Evolutionary conservation across 306 rosid species (phyloP), one percentile per base, ranked within the genome.

Genomic region (Fagus sylvatica): DNA sequence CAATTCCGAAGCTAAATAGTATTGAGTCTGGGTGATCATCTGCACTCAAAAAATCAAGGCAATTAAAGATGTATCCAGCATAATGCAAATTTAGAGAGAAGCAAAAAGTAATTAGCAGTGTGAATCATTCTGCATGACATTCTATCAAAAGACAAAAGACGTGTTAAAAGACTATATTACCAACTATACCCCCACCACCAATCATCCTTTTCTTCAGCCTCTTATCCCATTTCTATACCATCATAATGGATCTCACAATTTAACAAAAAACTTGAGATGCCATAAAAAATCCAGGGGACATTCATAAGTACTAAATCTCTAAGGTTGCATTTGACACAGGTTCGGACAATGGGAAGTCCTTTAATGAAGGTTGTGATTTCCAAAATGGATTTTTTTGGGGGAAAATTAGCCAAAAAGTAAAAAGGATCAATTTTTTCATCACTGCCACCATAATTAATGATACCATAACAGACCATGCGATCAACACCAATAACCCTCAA

Each of bases 1-100:
- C 91, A 73, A 88, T 88, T 65, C 88, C 88, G 75, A 82, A 90
- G 77, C 95, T 80, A 72, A 94, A 86, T 55, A 76, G 85, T 74
- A 92, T 70, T 16, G 93, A 86, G 53, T 81, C 74, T 34, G 83
- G 82, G 53, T 59, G 74, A 68, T 80, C 69, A 71, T 80, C 98
- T 92, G 91, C 73, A 80, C 79, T 69, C 78, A 80, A 72, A 82
- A 64, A 53, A 69, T 28, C 16, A 51, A 79, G 56, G 40, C 33
- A 56, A 75, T 79, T 67, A 53, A 46, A 53, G 43, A 71, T 32
- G 7, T 36, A 16, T 46, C 46, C 11, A 75, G 39, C 80, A 66
- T 41, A 76, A 69, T 22, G 36, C 65, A 76, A 68, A 33, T 72
- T 72, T 55, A 22, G 57, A 34, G 53, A 57, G 15, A 70, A 76